Conservation (phyloP, 495 filamentous ascomycete genomes). For the Annulohypoxylon bovei region DNA sequence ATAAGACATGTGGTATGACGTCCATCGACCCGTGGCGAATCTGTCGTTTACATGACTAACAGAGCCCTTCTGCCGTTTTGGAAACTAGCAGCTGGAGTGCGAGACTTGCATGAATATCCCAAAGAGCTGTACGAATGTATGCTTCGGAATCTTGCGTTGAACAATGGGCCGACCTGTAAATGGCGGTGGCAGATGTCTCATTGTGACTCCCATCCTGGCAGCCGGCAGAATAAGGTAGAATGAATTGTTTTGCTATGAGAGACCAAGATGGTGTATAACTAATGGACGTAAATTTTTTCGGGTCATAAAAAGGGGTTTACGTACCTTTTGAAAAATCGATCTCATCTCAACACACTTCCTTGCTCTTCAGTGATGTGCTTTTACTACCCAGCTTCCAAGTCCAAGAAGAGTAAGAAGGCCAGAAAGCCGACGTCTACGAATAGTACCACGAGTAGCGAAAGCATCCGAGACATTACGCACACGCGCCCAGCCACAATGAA, state of each 20-base stretch:
- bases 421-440: slow-evolving; percentile 1
- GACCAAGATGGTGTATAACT: neutral
- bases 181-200: slow-evolving; percentile 28
- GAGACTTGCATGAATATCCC: slow-evolving; percentile 22
- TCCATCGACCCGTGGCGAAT: slow-evolving; percentile 1
- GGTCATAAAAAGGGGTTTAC: slow-evolving; percentile 18
- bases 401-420: slow-evolving; percentile 24
- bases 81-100: slow-evolving; percentile 1
- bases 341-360: neutral
- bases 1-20: neutral
- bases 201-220: slow-evolving; percentile 10
- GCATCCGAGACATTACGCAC: neutral
- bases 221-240: slow-evolving; percentile 24
- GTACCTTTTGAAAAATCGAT: neutral
- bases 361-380: slow-evolving; percentile 30
- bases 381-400: slow-evolving; percentile 30
- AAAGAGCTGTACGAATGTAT: slow-evolving; percentile 11
- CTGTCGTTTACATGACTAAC: neutral
- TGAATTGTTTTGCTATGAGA: neutral
- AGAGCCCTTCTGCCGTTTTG: neutral
- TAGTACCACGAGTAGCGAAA: slow-evolving; percentile 2
- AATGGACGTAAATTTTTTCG: neutral
- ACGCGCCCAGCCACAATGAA: slow-evolving; percentile 1
- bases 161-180: slow-evolving; percentile 26
- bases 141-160: slow-evolving; percentile 13